Evolutionary conservation across 805 yeast species (phyloP).

Genomic region (Saccharomycopsis babjevae): DNA sequence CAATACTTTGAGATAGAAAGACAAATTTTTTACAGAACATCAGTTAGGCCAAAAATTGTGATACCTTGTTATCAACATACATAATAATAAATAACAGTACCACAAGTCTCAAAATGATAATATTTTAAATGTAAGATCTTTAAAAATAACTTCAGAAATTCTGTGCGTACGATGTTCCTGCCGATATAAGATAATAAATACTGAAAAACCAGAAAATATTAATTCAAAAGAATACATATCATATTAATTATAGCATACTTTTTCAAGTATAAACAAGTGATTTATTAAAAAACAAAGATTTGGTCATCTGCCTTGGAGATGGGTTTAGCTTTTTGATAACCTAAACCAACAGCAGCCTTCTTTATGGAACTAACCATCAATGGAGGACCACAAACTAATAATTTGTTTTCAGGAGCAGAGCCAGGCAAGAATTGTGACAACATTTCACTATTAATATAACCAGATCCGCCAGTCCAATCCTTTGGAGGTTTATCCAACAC

Average conservation of each 20-base stretch:
- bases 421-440: conserved; percentile 54
- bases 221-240: too few relatives aligned
- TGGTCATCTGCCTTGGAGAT: conserved; percentile 85
- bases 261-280: neutral
- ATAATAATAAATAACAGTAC: too few relatives aligned
- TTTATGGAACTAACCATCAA: conserved; percentile 82
- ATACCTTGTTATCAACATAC: too few relatives aligned
- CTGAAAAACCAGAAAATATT: too few relatives aligned
- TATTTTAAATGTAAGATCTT: neutral
- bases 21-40: neutral
- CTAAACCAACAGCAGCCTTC: conserved; percentile 57
- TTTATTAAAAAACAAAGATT: conserved; percentile 67
- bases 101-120: neutral
- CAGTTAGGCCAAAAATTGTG: too few relatives aligned
- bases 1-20: neutral
- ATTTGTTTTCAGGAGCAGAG: conserved; percentile 49
- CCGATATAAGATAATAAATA: too few relatives aligned
- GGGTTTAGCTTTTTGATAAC: conserved; percentile 77
- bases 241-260: neutral
- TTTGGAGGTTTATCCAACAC: conserved; percentile 64
- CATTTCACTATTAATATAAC: conserved; percentile 71
- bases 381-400: conserved; percentile 90
- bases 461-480: conserved; percentile 67
- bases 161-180: neutral
- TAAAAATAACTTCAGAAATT: neutral